phyloP scores from a whole-genome alignment of 2,329 filamentous ascomycete species.

The Ophidiomyces ophidiicola region DNA sequence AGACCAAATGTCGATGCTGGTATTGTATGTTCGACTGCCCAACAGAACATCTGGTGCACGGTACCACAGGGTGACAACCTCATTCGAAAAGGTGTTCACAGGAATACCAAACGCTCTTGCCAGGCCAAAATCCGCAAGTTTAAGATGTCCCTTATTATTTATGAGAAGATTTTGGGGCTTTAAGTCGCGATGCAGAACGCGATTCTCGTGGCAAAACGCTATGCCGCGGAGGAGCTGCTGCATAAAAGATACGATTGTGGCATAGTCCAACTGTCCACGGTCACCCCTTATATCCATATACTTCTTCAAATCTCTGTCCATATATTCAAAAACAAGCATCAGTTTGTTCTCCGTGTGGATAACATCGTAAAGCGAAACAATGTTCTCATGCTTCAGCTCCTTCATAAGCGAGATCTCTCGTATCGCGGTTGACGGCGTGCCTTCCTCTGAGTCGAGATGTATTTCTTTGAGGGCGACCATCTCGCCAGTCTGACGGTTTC shows the following conservation, averaged over 20 bases:
- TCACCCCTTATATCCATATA: constrained; percentile 96
- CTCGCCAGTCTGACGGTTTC: constrained; percentile 92
- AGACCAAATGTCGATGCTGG: constrained; percentile 99
- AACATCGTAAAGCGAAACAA: constrained; percentile 92
- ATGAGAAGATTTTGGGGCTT: constrained; percentile 96
- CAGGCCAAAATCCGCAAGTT: constrained; percentile 88
- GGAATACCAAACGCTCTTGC: constrained; percentile 92
- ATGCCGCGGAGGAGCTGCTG: constrained; percentile 92
- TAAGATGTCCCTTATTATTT: constrained; percentile 78
- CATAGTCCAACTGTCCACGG: constrained; percentile 72
- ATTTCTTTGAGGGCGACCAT: constrained; percentile 97
- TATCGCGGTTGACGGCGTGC: constrained; percentile 92
- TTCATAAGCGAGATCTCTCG: constrained; percentile 99
- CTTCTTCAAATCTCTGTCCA: constrained; percentile 96
- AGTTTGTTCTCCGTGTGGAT: constrained; percentile 99
- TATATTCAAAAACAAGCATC: constrained; percentile 98
- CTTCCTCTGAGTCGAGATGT: constrained; percentile 95
- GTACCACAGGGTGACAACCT: constrained; percentile 97
- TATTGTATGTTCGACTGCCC: constrained; percentile 92
- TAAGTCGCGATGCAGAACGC: constrained; percentile 86
- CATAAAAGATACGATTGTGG: constrained; percentile 98
- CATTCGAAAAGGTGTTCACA: constrained; percentile 95
- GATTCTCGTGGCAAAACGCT: constrained; percentile 94
- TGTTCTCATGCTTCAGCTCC: constrained; percentile 97
- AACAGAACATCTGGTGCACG: constrained; percentile 90